Evolutionary conservation across 352 stramenopile genomes (phyloP).

Genomic region (Phytophthora vignae): DNA sequence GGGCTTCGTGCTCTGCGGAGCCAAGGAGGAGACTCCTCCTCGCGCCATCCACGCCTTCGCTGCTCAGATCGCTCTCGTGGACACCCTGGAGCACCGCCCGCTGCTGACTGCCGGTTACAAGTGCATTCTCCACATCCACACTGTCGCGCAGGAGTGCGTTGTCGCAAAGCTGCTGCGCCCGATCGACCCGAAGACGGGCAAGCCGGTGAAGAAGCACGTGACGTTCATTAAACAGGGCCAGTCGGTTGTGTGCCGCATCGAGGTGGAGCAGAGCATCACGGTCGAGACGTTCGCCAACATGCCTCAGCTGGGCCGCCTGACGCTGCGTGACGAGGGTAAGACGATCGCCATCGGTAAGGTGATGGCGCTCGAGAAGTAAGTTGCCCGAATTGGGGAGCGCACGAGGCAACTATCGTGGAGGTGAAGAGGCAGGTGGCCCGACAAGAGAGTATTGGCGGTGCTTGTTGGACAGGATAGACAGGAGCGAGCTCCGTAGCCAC

Average conservation of each 20-base stretch:
- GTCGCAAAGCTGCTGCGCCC: conserved; percentile 92
- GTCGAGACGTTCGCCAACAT: conserved; percentile 96
- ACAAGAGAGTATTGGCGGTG: background rate
- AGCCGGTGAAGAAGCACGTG: conserved; percentile 93
- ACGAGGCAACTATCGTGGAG: background rate
- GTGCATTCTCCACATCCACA: conserved; percentile 98
- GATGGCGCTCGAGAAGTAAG: conserved; percentile 91
- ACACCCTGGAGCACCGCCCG: conserved; percentile 97
- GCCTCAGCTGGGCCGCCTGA: conserved; percentile 97
- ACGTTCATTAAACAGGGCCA: conserved; percentile 97
- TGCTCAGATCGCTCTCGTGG: conserved; percentile 95
- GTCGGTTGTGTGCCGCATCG: conserved; percentile 94
- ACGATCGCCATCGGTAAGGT: conserved; percentile 99
- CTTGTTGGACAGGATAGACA: conserved; percentile 1
- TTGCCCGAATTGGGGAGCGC: background rate
- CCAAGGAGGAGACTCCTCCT: conserved; percentile 54
- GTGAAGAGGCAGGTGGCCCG: background rate
- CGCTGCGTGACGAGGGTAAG: conserved; percentile 98
- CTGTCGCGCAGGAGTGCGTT: conserved; percentile 95
- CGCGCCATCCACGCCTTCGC: conserved; percentile 87
- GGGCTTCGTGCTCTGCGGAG: conserved; percentile 94
- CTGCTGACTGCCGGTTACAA: conserved; percentile 98
- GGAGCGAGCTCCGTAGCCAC: background rate
- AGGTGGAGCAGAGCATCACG: conserved; percentile 94
- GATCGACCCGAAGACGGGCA: conserved; percentile 91